phyloP scores from a whole-genome alignment of 2,329 filamentous ascomycete genomes.

The Zymoseptoria ardabiliae region DNA sequence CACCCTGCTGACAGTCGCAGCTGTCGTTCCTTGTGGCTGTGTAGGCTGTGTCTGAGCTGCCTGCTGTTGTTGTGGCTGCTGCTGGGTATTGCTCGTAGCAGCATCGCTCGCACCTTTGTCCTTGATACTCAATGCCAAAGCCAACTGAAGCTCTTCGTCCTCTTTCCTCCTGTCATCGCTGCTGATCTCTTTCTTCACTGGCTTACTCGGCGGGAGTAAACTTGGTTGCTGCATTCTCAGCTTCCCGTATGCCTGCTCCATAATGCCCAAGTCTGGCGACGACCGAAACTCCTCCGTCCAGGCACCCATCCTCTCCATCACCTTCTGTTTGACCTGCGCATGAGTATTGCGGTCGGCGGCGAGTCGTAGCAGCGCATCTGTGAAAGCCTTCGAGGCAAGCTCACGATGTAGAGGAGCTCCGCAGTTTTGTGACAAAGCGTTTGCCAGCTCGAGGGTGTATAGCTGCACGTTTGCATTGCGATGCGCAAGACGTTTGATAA shows the following conservation, averaged over 20 bases:
- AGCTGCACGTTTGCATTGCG: slow-evolving; percentile 94
- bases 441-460: slow-evolving; percentile 88
- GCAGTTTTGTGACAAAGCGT: slow-evolving; percentile 88
- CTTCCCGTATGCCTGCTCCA: slow-evolving; percentile 89
- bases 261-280: slow-evolving; percentile 89
- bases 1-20: slow-evolving; percentile 90
- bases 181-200: slow-evolving; percentile 85
- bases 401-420: slow-evolving; percentile 81
- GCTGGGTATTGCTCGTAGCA: slow-evolving; percentile 21
- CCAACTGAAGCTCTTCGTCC: slow-evolving; percentile 95
- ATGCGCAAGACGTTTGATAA: slow-evolving; percentile 88
- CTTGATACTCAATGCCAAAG: slow-evolving; percentile 82
- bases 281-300: slow-evolving; percentile 92
- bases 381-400: slow-evolving; percentile 84
- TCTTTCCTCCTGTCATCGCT: slow-evolving; percentile 87
- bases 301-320: slow-evolving; percentile 89
- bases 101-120: slow-evolving; percentile 55
- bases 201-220: slow-evolving; percentile 77
- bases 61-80: slow-evolving; percentile 27
- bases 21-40: slow-evolving; percentile 68
- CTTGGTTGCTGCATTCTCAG: slow-evolving; percentile 73
- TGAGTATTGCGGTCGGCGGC: slow-evolving; percentile 92
- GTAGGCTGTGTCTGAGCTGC: slow-evolving; percentile 34
- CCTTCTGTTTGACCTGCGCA: slow-evolving; percentile 93
- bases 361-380: slow-evolving; percentile 82